Base-by-base conservation (phyloP, 768 basidiomycete genomes). In the Suillus hirtellus region DNA sequence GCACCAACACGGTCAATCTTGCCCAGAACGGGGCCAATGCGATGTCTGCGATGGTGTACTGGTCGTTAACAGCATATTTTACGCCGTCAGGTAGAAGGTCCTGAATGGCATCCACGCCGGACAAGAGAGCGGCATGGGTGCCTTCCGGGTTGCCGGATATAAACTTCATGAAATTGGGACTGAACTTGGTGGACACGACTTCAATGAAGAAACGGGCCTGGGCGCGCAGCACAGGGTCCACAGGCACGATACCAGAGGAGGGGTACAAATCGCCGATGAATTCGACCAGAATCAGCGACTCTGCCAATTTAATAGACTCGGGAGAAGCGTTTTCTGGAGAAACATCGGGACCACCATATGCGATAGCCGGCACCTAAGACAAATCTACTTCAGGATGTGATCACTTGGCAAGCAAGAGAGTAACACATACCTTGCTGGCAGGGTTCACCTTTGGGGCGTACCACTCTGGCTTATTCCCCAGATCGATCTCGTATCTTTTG, bases 391-490 rank as follows among this genome's bases (percentile, higher is more conserved):
- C 27, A 61, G 27, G 11, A 61, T 24, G 38, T 6, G 14, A 5
- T n/a, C 19, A 12, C 12, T 7, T 35, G 1, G 11, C 35, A 15
- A 6, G 24, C 19, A 27, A 27, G n/a, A 46, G 24, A 61, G 53
- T 44, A 34, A 19, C n/a, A 65, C 71, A 17, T 67, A 86, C 88
- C 81, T 89, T 89, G 76, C 83, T 83, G 0, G 82, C 86, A 1
- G 84, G 85, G 73, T 90, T 90, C 44, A 90, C 82, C 63, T 85
- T 81, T 0, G 82, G 80, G 0, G 83, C 83, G 69, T 87, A 89
- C 88, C 88, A 89, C 58, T 82, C 84, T 1, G 88, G 88, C 75
- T 90, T 90, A 76, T 87, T 86, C 66, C 63, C 56, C 14, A 90
- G 73, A 66, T 89, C 86, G 54, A 90, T 82, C 65, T 88, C 82